A percentile compares a stretch with the other conserved stretches of the same genome.
Evolutionary conservation across 768 basidiomycete genomes (phyloP).

Genomic region (Hirschioporus abietinus): DNA sequence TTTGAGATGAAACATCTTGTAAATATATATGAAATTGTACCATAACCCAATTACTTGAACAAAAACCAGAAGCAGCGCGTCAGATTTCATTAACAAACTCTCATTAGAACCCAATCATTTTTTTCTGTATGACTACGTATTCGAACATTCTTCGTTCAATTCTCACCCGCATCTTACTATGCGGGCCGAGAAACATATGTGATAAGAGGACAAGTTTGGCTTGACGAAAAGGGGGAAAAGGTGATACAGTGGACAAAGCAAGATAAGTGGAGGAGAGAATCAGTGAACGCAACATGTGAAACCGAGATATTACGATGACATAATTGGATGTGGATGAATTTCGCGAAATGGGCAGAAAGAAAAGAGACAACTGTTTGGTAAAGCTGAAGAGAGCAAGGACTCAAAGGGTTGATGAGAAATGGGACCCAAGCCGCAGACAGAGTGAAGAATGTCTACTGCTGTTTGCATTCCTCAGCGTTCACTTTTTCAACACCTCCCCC

Average conservation of each 20-base stretch:
- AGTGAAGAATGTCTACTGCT: slow-evolving; percentile 51
- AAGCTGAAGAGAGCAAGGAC: too few relatives aligned
- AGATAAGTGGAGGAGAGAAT: not conserved
- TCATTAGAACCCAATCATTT: not conserved
- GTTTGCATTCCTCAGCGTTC: slow-evolving; percentile 83
- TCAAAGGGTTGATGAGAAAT: not conserved
- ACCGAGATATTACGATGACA: not conserved
- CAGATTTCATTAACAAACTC: too few relatives aligned
- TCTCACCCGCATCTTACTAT: too few relatives aligned
- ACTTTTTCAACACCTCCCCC: slow-evolving; percentile 30
- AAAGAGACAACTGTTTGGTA: not conserved
- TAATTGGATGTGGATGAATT: not conserved
- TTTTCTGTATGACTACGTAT: not conserved
- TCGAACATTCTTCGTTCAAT: not conserved
- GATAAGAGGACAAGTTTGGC: not conserved
- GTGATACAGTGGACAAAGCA: not conserved
- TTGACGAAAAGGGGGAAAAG: not conserved
- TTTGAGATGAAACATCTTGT: not conserved
- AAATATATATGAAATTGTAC: not conserved
- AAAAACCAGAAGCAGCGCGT: too few relatives aligned
- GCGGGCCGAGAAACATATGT: not conserved
- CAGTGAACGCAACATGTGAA: not conserved
- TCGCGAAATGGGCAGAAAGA: not conserved
- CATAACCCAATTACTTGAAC: too few relatives aligned
- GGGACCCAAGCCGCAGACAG: slow-evolving; percentile 3